Conservation (phyloP, 306 rosid species). For the Myrica gale region DNA sequence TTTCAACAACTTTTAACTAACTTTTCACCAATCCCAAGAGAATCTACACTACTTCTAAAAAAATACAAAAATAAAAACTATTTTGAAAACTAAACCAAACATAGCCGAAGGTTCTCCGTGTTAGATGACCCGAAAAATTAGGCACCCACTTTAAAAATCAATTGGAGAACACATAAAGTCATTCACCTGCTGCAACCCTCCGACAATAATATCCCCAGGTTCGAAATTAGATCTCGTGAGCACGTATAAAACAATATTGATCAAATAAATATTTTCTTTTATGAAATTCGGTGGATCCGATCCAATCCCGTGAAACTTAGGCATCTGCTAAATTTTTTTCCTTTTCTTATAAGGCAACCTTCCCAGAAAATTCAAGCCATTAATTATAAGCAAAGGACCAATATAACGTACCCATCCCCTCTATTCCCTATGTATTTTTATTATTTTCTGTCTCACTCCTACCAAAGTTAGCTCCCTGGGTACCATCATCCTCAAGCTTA, state of each 20-base stretch:
- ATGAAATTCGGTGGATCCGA: constrained; percentile 2
- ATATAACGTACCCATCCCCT: too few relatives aligned
- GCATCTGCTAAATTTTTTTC: not conserved
- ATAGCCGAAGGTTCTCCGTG: not conserved
- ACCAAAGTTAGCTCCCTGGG: not conserved
- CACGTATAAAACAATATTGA: not conserved
- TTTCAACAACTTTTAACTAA: too few relatives aligned
- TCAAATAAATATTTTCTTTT: not conserved
- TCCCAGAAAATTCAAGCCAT: not conserved
- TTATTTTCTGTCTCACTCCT: not conserved
- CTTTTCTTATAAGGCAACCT: not conserved
- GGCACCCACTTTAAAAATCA: too few relatives aligned
- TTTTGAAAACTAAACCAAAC: too few relatives aligned
- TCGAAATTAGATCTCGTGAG: not conserved
- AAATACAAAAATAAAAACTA: too few relatives aligned
- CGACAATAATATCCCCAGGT: too few relatives aligned
- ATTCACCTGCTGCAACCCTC: too few relatives aligned
- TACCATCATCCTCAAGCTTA: not conserved
- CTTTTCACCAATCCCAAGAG: too few relatives aligned
- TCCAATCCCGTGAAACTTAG: not conserved
- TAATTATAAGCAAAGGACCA: too few relatives aligned
- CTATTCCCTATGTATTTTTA: not conserved
- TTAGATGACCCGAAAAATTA: too few relatives aligned
- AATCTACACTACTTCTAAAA: too few relatives aligned
- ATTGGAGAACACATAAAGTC: too few relatives aligned